Base-by-base conservation (phyloP, 2,329 filamentous ascomycete species). In the Alternaria ventricosa region DNA sequence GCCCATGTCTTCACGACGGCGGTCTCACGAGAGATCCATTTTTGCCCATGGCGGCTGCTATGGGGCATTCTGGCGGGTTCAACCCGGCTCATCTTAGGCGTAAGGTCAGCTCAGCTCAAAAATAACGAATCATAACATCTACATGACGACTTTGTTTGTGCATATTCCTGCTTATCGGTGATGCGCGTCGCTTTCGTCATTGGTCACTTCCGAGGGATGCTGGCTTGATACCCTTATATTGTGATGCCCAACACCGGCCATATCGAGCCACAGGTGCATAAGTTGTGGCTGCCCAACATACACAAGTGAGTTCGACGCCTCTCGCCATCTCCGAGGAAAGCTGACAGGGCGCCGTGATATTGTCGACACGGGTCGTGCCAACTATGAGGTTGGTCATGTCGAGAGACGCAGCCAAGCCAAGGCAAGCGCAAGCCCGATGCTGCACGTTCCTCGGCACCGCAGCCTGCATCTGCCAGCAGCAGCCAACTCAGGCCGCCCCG, bases 201-300 rank as follows among this genome's bases (percentile, higher is more conserved):
- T 46, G 10, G 33, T 13, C 23, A 51, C n/a, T 18, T 58, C 33
- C 30, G 33, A 53, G 56, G 46, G 27, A 43, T 30, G 33, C 27
- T 27, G 44, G 23, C 45, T 58, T 41, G 45, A 46, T 27, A 27
- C 15, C 8, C 13, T 28, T 44, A 53, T 51, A 27, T 53, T 58
- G 56, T 44, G 56, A 22, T 45, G 25, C 56, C 56, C 56, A 53
- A 59, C 13, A 30, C 47, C 13, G 25, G 56, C 47, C 33, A 10
- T 44, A 25, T 53, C 15, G 58, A 47, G 51, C 25, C 27, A 18
- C 30, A 33, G 55, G 28, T 60, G 58, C 51, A 60, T 54, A 6
- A 23, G 9, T 56, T 47, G 30, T 60, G 23, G 58, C 58, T 60
- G 58, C 58, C 58, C 58, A 55, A 60, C 58, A 46, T 53, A 56